A percentile compares a stretch with the other conserved stretches of the same genome.
Conservation (phyloP, 306 rosid genomes). For the Mimosa bimucronata region DNA sequence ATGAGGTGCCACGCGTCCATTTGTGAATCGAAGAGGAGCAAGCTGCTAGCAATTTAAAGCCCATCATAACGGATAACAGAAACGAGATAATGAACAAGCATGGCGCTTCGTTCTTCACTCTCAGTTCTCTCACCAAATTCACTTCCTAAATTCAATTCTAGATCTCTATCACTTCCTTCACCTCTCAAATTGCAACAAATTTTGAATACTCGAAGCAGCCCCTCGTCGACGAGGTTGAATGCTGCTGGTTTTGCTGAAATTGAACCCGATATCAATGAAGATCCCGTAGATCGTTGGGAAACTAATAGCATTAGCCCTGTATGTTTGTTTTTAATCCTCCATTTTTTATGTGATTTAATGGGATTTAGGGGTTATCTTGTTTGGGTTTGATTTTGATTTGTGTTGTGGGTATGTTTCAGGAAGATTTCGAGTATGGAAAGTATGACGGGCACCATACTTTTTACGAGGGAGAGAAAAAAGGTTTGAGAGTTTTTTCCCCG, state of each 20-base stretch:
- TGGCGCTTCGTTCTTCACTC: constrained; percentile 67
- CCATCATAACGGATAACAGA: constrained; percentile 32
- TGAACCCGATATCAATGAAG: constrained; percentile 91
- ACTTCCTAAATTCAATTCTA: not conserved
- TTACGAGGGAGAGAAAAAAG: constrained; percentile 65
- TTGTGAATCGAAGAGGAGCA: not conserved
- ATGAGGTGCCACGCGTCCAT: not conserved
- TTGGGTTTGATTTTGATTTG: constrained; percentile 23
- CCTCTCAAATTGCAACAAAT: constrained; percentile 38
- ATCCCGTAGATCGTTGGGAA: constrained; percentile 62
- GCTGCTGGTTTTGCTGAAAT: constrained; percentile 66
- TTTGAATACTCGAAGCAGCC: constrained; percentile 26
- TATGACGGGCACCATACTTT: constrained; percentile 90
- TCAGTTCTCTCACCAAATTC: constrained; percentile 45
- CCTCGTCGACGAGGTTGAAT: constrained; percentile 43
- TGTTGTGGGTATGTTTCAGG: constrained; percentile 52
- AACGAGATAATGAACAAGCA: constrained; percentile 31
- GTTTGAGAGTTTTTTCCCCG: constrained; percentile 20
- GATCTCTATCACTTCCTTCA: not conserved
- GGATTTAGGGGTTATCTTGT: not conserved
- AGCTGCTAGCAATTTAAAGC: not conserved
- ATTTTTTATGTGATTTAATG: not conserved
- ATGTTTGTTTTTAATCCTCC: not conserved
- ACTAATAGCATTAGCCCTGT: constrained; percentile 68
- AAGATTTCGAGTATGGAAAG: constrained; percentile 75